Percentiles rank a stretch among this genome's conserved stretches.
phyloP scores from a whole-genome alignment of 1,139 yeast species.

The Kodamaea derodonti region DNA sequence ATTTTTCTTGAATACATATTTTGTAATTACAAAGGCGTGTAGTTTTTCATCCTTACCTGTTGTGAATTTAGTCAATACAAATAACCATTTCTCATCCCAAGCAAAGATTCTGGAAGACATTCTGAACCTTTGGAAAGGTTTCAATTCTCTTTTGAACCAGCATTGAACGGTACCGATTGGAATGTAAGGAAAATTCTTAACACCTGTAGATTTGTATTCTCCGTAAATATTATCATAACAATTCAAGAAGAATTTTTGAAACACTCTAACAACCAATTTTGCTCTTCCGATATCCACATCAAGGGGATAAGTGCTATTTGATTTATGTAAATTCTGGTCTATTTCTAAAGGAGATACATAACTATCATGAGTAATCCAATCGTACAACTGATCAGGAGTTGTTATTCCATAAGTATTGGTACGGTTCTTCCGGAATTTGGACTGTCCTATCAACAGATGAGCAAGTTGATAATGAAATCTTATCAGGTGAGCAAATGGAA shows the following conservation, averaged over 20 bases:
- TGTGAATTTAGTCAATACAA: conserved; percentile 61
- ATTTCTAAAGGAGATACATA: conserved; percentile 76
- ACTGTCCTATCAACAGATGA: conserved; percentile 38
- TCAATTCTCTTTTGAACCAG: conserved; percentile 68
- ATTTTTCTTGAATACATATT: conserved; percentile 70
- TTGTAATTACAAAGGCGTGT: conserved; percentile 66
- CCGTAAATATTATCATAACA: conserved; percentile 36
- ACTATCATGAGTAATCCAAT: conserved; percentile 42
- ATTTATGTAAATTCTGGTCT: conserved; percentile 83
- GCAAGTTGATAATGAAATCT: conserved; percentile 55
- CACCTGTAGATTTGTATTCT: conserved; percentile 19
- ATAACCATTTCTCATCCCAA: conserved; percentile 89
- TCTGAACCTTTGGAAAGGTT: conserved; percentile 56
- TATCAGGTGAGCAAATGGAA: conserved; percentile 65
- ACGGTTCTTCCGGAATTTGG: conserved; percentile 21
- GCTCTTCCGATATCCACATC: conserved; percentile 82
- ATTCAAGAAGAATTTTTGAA: conserved; percentile 47
- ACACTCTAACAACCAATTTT: conserved; percentile 52
- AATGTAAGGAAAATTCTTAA: conserved; percentile 53
- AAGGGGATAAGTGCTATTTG: conserved; percentile 79
- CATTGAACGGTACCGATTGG: conserved; percentile 77
- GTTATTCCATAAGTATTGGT: conserved; percentile 33
- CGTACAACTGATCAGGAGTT: conserved; percentile 35
- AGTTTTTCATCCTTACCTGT: conserved; percentile 29
- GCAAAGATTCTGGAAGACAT: conserved; percentile 63